phyloP scores from a whole-genome alignment of 768 basidiomycete species.

The Panaeolus papilionaceus region DNA sequence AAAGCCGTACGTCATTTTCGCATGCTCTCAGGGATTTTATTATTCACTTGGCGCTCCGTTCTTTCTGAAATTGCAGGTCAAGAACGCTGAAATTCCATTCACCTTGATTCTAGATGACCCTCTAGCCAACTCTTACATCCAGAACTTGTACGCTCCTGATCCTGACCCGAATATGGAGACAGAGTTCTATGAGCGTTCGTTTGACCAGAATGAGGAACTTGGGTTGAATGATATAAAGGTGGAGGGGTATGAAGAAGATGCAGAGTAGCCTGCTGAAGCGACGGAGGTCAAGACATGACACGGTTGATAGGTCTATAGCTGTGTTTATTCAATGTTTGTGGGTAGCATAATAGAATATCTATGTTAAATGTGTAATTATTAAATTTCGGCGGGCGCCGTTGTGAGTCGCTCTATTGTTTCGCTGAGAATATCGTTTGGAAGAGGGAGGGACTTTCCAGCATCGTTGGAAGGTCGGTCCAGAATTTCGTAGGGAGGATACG shows the following conservation, averaged over 20 bases:
- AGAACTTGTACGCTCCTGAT: conserved; percentile 97
- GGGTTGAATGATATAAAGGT: conserved; percentile 92
- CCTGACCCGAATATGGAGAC: conserved; percentile 93
- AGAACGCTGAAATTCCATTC: conserved; percentile 79
- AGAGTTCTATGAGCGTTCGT: conserved; percentile 83
- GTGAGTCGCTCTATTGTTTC: not conserved
- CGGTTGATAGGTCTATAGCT: not conserved
- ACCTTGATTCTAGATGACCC: conserved; percentile 96
- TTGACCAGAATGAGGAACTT: conserved; percentile 93
- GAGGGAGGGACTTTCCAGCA: too few species aligned
- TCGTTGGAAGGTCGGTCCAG: too few species aligned
- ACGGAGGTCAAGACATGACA: not conserved
- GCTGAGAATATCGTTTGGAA: too few species aligned
- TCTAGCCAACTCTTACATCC: conserved; percentile 92
- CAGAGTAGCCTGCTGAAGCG: not conserved
- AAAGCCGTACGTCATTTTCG: conserved; percentile 63
- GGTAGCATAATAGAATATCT: not conserved
- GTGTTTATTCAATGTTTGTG: not conserved
- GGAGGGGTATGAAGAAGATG: conserved; percentile 65
- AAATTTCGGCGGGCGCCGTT: not conserved
- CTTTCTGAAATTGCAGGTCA: conserved; percentile 55
- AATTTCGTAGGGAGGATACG: too few species aligned
- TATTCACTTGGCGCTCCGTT: conserved; percentile 5
- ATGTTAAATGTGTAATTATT: not conserved
- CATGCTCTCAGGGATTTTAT: not conserved